Base-by-base conservation (phyloP, 2,329 filamentous ascomycete genomes). In the Fusarium chuoi region DNA sequence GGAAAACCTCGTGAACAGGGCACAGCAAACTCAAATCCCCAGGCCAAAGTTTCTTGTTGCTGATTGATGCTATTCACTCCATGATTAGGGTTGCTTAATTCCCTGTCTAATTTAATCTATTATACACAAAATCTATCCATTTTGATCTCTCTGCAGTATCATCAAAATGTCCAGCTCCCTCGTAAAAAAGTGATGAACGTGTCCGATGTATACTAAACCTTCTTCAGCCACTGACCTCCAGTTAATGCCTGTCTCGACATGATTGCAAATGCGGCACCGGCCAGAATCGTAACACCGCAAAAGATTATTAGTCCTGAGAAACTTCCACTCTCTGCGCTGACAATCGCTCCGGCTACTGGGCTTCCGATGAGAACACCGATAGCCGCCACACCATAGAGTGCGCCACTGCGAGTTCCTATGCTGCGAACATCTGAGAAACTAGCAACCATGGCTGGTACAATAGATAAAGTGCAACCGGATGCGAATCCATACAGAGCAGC, bases 371-470 rank as follows among this genome's bases (percentile, higher is more conserved):
- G 62, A 0, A 55, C 76, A 5, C 71, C 75, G 17, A 79, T 57
- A 0, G 78, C 67, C 0, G 68, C 26, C 7, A 73, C 42, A 1
- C 67, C 63, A 6, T 71, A 79, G 11, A 73, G 55, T 0, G 72
- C 52, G 1, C 89, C 89, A 2, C 84, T 88, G 4, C 89, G 83
- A 0, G 87, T 82, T 0, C 89, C 90, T 5, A 91, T 86, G 69
- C 89, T 84, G 2, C 84, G 81, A 36, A 89, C 82, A 44, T 88
- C 86, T 0, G 87, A 88, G 55, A 91, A 88, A 57, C 90, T 87
- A 1, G 81, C 81, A 5, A 82, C 70, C 17, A 82, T 75, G 1
- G 79, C 79, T 0, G 82, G 79, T 1, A 76, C 72, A 1, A 84
- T 75, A 1, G 78, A 75, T 6, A 83, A 77, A 24, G 78, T 80